phyloP scores from a whole-genome alignment of 129 eudicot species.

The Oenanthe sinensis region DNA sequence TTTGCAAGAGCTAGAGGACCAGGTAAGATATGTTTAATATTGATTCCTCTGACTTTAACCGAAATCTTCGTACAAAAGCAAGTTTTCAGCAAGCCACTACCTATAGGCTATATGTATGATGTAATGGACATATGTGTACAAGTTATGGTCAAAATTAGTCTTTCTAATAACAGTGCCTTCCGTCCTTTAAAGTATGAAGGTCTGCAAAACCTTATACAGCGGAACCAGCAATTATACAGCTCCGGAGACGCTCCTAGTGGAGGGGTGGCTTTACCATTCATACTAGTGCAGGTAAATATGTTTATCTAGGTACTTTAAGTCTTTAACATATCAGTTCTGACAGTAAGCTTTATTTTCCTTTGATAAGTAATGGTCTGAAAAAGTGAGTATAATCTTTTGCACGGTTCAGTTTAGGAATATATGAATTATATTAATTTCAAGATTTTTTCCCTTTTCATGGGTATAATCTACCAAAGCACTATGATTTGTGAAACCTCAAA shows the following conservation, averaged over 20 bases:
- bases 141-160: not conserved
- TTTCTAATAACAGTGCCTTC: constrained; percentile 1
- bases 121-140: not conserved
- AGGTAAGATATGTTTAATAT: constrained; percentile 33
- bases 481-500: not conserved
- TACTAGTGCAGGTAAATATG: constrained; percentile 66
- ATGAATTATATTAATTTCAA: not conserved
- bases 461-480: not conserved
- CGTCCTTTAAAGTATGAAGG: constrained; percentile 38
- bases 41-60: not conserved
- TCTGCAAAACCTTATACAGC: constrained; percentile 60
- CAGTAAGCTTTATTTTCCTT: not conserved
- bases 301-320: not conserved
- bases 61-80: not conserved
- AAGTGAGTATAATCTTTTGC: not conserved
- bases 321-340: not conserved
- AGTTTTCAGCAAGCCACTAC: not conserved
- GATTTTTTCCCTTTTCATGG: not conserved
- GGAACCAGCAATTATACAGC: constrained; percentile 58
- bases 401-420: not conserved
- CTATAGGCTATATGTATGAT: not conserved
- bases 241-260: constrained; percentile 70
- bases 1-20: constrained; percentile 73
- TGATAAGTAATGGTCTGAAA: not conserved
- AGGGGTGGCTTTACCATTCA: constrained; percentile 86